phyloP scores from a whole-genome alignment of 2,329 filamentous ascomycete genomes.

The Leptographium wingfieldii region DNA sequence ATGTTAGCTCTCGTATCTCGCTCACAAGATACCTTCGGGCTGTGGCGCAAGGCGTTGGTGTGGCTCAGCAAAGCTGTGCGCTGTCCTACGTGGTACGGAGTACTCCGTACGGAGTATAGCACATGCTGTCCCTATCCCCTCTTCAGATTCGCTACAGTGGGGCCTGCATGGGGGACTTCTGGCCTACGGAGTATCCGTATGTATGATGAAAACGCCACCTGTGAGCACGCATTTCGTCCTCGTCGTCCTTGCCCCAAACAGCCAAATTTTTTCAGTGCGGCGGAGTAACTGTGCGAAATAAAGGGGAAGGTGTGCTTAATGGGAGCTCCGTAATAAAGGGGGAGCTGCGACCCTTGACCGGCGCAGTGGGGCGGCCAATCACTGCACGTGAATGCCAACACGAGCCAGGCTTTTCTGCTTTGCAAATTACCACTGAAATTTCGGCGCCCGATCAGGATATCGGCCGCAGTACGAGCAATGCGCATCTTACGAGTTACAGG shows the following conservation, averaged over 20 bases:
- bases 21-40: not conserved
- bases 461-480: not conserved
- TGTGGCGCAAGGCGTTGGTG: not conserved
- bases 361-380: constrained; percentile 1
- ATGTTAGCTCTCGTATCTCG: not conserved
- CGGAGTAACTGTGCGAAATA: not conserved
- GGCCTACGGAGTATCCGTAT: no score
- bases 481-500: not conserved
- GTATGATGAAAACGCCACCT: no score
- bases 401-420: not conserved
- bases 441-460: not conserved
- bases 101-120: no score
- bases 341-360: not conserved
- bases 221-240: not conserved
- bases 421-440: not conserved
- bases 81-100: not conserved
- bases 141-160: no score
- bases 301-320: not conserved
- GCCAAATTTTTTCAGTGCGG: not conserved
- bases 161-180: no score
- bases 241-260: not conserved
- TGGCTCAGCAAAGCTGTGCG: not conserved
- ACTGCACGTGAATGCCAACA: not conserved
- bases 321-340: not conserved
- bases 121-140: no score